Conservation (phyloP, 805 yeast species). For the Metschnikowia cubensis region DNA sequence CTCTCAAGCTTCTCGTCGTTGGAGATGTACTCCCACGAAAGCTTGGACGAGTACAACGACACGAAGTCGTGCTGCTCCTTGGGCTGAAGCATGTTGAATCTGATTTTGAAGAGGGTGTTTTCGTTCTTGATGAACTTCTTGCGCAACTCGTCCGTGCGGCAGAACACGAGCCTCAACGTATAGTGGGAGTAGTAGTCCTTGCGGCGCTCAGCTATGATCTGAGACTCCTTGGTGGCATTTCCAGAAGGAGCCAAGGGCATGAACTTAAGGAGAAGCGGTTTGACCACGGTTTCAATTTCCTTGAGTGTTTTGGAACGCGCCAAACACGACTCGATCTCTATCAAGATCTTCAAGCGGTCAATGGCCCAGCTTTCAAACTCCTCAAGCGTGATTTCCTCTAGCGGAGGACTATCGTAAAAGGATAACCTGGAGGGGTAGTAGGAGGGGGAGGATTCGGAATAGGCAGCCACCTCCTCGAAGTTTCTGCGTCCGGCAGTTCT, state of each 20-base stretch:
- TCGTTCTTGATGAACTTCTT: slow-evolving; percentile 77
- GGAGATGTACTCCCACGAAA: slow-evolving; percentile 68
- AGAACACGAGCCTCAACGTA: slow-evolving; percentile 83
- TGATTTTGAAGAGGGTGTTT: slow-evolving; percentile 62
- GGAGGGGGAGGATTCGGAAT: slow-evolving; percentile 27
- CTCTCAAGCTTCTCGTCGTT: slow-evolving; percentile 56
- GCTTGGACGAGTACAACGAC: slow-evolving; percentile 45
- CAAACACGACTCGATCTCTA: slow-evolving; percentile 76
- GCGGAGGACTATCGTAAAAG: slow-evolving; percentile 74
- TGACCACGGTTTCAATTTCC: slow-evolving; percentile 63
- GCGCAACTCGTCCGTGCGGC: slow-evolving; percentile 80
- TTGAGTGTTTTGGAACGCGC: slow-evolving; percentile 59
- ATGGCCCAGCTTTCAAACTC: slow-evolving; percentile 96
- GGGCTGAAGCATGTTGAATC: slow-evolving; percentile 61
- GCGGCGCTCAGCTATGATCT: slow-evolving; percentile 55
- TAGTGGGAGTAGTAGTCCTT: slow-evolving; percentile 93
- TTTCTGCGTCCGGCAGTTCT: slow-evolving; percentile 71
- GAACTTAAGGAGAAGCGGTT: slow-evolving; percentile 58
- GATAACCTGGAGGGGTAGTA: slow-evolving; percentile 60
- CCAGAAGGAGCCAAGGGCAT: slow-evolving; percentile 53
- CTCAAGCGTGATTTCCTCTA: slow-evolving; percentile 82
- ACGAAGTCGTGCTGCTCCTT: slow-evolving; percentile 71
- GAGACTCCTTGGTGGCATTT: slow-evolving; percentile 32
- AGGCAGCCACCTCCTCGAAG: slow-evolving; percentile 41
- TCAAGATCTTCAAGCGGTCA: slow-evolving; percentile 76